Conservation (phyloP, 805 yeast species). For the Cyberlindnera euphorbiae region DNA sequence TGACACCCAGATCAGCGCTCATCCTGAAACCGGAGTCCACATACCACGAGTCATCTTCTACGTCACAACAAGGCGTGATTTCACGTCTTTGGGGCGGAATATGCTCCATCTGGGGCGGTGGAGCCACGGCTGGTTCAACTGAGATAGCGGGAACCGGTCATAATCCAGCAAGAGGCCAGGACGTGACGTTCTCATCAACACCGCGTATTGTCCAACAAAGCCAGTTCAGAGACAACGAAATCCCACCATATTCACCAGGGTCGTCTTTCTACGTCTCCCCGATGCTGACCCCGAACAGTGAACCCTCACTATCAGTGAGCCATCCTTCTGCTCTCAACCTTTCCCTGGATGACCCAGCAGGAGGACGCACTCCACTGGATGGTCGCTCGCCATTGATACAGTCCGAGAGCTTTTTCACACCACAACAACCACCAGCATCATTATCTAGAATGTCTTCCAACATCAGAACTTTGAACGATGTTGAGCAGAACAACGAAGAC, state of each 20-base stretch:
- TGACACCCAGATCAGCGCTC: conserved; percentile 70
- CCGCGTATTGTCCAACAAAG: conserved; percentile 1
- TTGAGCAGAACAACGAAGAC: conserved; percentile 27
- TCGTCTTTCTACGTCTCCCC: conserved; percentile 28
- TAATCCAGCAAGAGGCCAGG: conserved; percentile 5
- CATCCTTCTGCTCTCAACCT: conserved; percentile 24
- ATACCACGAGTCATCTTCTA: conserved; percentile 26
- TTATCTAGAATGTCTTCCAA: conserved; percentile 18
- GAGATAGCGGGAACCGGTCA: not conserved
- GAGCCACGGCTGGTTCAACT: not conserved
- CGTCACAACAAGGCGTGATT: conserved; percentile 23
- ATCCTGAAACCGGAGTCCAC: conserved; percentile 58
- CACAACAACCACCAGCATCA: conserved; percentile 10
- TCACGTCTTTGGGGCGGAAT: conserved; percentile 31
- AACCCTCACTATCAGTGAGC: conserved; percentile 8
- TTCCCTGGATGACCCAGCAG: conserved; percentile 14
- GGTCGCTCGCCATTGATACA: conserved; percentile 1
- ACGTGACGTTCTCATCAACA: not conserved
- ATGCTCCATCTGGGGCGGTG: conserved; percentile 31
- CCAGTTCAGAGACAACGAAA: conserved; percentile 10
- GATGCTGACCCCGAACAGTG: conserved; percentile 19
- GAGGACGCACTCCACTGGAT: conserved; percentile 12
- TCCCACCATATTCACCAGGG: conserved; percentile 12
- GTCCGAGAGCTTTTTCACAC: not conserved
- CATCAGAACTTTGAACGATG: conserved; percentile 26